Percentiles rank a stretch among this genome's conserved stretches.
Evolutionary conservation across 129 eudicot species (phyloP).

Genomic region (Arctium minus): DNA sequence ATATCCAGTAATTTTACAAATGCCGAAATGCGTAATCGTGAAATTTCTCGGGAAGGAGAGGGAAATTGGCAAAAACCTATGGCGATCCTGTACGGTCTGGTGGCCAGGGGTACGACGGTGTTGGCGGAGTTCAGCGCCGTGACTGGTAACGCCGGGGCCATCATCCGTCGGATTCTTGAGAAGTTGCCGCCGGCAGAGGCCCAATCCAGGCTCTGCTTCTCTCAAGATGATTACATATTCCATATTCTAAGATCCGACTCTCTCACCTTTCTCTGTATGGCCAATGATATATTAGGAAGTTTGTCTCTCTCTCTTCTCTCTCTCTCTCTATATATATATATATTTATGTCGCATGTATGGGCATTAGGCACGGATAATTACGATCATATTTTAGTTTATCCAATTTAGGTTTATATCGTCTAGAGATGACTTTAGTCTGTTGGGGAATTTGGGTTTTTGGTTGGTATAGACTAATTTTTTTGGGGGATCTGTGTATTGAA

Average conservation of each 20-base stretch:
- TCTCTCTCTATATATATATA: background rate
- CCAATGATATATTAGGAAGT: slow-evolving; percentile 77
- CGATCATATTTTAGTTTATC: background rate
- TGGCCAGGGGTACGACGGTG: slow-evolving; percentile 74
- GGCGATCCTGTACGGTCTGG: slow-evolving; percentile 71
- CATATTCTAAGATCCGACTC: slow-evolving; percentile 60
- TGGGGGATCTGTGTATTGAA: no score
- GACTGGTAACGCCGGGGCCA: slow-evolving; percentile 61
- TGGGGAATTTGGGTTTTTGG: no score
- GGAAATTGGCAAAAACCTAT: slow-evolving; percentile 4
- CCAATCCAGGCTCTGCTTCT: slow-evolving; percentile 59
- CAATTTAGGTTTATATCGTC: background rate
- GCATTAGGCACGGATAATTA: background rate
- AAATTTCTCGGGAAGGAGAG: background rate
- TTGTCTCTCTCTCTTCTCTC: background rate
- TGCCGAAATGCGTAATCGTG: background rate
- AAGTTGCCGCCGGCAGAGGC: slow-evolving; percentile 48
- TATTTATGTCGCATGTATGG: background rate
- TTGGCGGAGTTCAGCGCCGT: slow-evolving; percentile 75
- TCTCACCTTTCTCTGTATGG: slow-evolving; percentile 72
- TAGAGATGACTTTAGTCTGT: background rate
- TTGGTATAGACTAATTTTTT: no score
- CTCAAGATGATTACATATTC: slow-evolving; percentile 66
- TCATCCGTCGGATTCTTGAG: slow-evolving; percentile 65
- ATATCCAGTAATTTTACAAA: background rate